phyloP scores from a whole-genome alignment of 306 rosid species.

The Cucumis melo region DNA sequence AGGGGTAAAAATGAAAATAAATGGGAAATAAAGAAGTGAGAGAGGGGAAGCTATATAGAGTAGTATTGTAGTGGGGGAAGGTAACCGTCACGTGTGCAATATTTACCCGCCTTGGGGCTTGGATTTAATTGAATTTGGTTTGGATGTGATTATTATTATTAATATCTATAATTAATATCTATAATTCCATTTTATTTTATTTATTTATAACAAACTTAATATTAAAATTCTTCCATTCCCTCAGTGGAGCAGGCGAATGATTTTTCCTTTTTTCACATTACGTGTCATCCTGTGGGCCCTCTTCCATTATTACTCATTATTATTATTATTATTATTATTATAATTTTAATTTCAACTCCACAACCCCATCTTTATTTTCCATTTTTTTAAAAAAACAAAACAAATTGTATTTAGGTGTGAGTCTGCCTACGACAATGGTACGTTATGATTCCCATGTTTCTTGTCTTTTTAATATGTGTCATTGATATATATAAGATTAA shows the following conservation, averaged over 20 bases:
- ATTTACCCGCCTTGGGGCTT: neutral
- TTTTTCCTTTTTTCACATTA: neutral
- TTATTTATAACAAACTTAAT: neutral
- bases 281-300: neutral
- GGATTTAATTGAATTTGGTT: neutral
- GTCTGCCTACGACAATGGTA: too few species aligned
- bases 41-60: neutral
- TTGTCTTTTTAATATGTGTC: too few species aligned
- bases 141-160: neutral
- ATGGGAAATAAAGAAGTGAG: neutral
- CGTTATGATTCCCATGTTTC: too few species aligned
- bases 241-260: neutral
- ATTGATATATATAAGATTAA: too few species aligned
- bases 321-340: neutral
- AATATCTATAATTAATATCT: neutral
- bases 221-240: neutral
- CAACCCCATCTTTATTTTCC: too few species aligned
- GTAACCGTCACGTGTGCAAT: constrained; percentile 10
- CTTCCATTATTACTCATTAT: neutral
- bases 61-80: neutral
- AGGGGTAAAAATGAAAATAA: neutral
- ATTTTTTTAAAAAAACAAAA: too few species aligned
- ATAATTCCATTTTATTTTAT: neutral
- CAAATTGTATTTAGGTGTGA: too few species aligned
- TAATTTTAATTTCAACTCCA: neutral